A percentile compares a stretch with the other conserved stretches of the same genome.
Evolutionary conservation across 805 yeast species (phyloP).

Genomic region (Nakazawaea ambrosiae): DNA sequence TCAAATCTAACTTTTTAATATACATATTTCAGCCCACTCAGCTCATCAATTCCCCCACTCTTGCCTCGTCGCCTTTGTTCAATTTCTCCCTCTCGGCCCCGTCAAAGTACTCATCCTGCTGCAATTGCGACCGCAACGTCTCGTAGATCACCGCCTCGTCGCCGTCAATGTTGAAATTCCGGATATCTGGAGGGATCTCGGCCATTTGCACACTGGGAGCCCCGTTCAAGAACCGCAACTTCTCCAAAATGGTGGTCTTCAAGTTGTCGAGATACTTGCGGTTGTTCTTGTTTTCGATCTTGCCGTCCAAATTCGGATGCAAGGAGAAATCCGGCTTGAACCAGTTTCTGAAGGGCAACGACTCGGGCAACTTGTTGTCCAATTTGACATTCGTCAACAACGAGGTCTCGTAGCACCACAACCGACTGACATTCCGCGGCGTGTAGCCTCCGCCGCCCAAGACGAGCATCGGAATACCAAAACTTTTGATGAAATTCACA

Average conservation of each 20-base stretch:
- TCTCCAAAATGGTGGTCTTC: constrained; percentile 69
- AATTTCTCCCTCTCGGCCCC: constrained; percentile 19
- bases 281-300: constrained; percentile 80
- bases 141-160: constrained; percentile 29
- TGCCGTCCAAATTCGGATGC: constrained; percentile 76
- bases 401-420: constrained; percentile 97
- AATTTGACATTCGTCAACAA: constrained; percentile 72
- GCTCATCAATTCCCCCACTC: constrained; percentile 25
- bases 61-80: constrained; percentile 32
- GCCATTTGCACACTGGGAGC: constrained; percentile 95
- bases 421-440: constrained; percentile 86
- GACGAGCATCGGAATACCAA: constrained; percentile 85
- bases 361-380: constrained; percentile 68
- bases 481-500: constrained; percentile 80
- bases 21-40: constrained; percentile 1
- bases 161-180: constrained; percentile 31
- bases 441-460: constrained; percentile 99
- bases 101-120: constrained; percentile 20
- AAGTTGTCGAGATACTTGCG: constrained; percentile 79
- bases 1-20: background rate
- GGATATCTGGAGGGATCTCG: constrained; percentile 70
- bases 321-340: constrained; percentile 88
- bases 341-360: constrained; percentile 70
- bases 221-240: constrained; percentile 71
- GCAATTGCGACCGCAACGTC: constrained; percentile 27